Percentiles rank a stretch among this genome's conserved stretches.
Conservation (phyloP, 495 filamentous ascomycete species). For the Penicillium waksmanii region DNA sequence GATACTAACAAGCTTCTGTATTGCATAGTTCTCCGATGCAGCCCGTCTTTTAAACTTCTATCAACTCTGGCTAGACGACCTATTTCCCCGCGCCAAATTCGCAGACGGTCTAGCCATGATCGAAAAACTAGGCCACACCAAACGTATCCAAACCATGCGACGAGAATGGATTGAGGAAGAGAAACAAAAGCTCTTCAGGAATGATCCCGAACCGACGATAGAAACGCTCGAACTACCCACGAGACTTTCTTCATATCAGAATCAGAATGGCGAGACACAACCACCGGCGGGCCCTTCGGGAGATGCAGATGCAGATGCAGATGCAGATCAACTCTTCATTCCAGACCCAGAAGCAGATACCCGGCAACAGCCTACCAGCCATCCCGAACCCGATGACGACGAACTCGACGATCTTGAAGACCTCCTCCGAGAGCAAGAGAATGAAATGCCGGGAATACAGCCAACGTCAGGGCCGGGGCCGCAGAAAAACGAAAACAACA, state of each 20-base stretch:
- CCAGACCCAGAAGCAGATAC: slow-evolving; percentile 24
- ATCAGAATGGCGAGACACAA: background rate
- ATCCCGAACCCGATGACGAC: slow-evolving; percentile 37
- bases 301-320: slow-evolving; percentile 5
- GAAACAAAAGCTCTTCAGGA: slow-evolving; percentile 29
- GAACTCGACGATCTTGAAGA: slow-evolving; percentile 48
- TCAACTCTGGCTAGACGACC: slow-evolving; percentile 94
- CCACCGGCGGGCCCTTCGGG: background rate
- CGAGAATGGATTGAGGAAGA: slow-evolving; percentile 87
- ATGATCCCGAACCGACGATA: slow-evolving; percentile 9
- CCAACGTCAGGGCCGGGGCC: background rate
- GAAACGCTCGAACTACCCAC: slow-evolving; percentile 7
- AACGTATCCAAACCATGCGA: slow-evolving; percentile 70
- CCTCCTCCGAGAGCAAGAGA: slow-evolving; percentile 40
- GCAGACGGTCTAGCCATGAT: slow-evolving; percentile 87
- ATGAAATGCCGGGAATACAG: slow-evolving; percentile 5
- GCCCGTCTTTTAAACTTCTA: slow-evolving; percentile 84
- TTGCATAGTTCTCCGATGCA: slow-evolving; percentile 77
- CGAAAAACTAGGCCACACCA: slow-evolving; percentile 89
- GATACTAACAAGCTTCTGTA: slow-evolving; percentile 8
- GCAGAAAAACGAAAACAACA: background rate
- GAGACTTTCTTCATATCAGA: slow-evolving; percentile 10
- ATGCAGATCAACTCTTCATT: slow-evolving; percentile 31
- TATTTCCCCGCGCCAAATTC: slow-evolving; percentile 94
- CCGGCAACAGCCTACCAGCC: slow-evolving; percentile 6